Base-by-base conservation (phyloP, 768 basidiomycete genomes). In the Lentinula sp. region DNA sequence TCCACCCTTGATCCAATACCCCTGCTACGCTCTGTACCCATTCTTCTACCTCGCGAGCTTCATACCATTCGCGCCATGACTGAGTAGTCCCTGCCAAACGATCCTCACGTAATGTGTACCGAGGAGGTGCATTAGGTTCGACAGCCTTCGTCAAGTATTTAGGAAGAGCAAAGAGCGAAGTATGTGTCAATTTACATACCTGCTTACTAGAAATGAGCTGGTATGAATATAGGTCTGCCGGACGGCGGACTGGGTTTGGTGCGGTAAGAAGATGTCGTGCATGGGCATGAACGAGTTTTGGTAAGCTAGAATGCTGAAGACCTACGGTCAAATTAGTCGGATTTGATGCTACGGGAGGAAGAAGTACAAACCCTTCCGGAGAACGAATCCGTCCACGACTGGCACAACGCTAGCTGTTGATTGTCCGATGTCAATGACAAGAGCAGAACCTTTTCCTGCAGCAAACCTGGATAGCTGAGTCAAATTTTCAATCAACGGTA, bases 331-430 rank as follows among this genome's bases (percentile, higher is more conserved):
- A 54, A n/a, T 20, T 5, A 54, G 20, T 18, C 64, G 48, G 59
- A 36, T 20, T 56, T 8, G 39, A 12, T 15, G 36, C 20, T 39
- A 32, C 18, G 57, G 48, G 9, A n/a, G 13, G 16, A 20, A 52
- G 32, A 20, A 15, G 55, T 56, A 33, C 50, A 49, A 49, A 88
- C 96, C 96, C 84, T 96, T 97, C 68, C 95, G 82, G 48, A 99
- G 84, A 46, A 98, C 97, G 68, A 98, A 99, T 4, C 97, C 97
- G 66, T 99, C 97, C 4, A 95, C 93, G 18, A 99, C 90, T 5
- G 97, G 97, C 0, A 93, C 94, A 13, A 96, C 92, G 66, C 92
- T 96, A 13, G 90, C 90, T 71, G 88, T 85, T 12, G 90, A 83
- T 64, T 93, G 88, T 4, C 97, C 97, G 51, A 98, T 84, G 67